Evolutionary conservation across 2,329 filamentous ascomycete species (phyloP).

Genomic region (Sarocladium brachiariae): DNA sequence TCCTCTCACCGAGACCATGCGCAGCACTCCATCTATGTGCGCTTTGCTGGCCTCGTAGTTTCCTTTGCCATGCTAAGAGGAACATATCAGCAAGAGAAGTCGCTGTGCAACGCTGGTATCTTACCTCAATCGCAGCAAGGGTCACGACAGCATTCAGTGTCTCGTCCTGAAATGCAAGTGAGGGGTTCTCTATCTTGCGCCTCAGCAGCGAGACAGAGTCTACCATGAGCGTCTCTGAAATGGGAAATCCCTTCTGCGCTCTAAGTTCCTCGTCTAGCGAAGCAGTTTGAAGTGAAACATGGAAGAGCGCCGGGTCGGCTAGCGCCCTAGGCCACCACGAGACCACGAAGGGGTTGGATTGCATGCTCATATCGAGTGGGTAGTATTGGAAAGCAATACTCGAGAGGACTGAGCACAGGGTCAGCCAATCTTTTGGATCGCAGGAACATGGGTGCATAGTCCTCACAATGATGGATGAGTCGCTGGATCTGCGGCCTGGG

Average conservation of each 20-base stretch:
- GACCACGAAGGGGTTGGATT: constrained; percentile 50
- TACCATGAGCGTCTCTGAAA: constrained; percentile 48
- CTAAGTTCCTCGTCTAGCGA: constrained; percentile 47
- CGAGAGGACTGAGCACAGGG: constrained; percentile 37
- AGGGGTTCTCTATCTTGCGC: constrained; percentile 34
- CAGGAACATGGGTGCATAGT: too few species aligned
- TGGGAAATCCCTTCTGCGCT: constrained; percentile 44
- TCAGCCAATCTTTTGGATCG: background rate
- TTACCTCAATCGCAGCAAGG: constrained; percentile 50
- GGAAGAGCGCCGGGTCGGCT: constrained; percentile 48
- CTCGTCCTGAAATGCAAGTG: constrained; percentile 34
- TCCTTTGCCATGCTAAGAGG: constrained; percentile 42
- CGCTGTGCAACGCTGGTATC: too few species aligned
- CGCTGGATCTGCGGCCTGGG: constrained; percentile 43
- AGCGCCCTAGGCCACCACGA: constrained; percentile 55
- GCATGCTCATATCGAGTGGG: constrained; percentile 44
- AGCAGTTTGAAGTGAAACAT: constrained; percentile 53
- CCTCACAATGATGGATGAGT: constrained; percentile 50
- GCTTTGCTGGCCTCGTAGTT: constrained; percentile 36
- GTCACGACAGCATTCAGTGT: constrained; percentile 53
- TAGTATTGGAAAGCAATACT: constrained; percentile 56
- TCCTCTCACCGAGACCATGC: constrained; percentile 41
- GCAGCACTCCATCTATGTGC: constrained; percentile 44
- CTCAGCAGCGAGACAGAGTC: constrained; percentile 48
- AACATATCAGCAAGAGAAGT: too few species aligned